Conservation (phyloP, 495 filamentous ascomycete genomes). For the Podospora australis region DNA sequence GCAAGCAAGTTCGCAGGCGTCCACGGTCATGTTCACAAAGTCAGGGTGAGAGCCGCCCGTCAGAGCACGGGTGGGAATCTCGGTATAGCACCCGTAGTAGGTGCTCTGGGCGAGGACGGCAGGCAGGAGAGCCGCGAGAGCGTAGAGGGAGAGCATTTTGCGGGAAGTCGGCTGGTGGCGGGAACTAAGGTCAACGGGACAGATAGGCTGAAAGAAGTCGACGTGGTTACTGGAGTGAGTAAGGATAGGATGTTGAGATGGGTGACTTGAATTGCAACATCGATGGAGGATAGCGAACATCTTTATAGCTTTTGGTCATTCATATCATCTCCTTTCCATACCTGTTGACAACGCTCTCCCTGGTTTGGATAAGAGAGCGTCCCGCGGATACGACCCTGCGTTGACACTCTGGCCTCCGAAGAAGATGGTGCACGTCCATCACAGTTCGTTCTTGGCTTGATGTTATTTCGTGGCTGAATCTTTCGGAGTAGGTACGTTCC, state of each 20-base stretch:
- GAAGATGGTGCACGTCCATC: background rate
- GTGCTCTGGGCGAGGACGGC: slow-evolving; percentile 5
- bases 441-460: background rate
- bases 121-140: slow-evolving; percentile 5
- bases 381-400: slow-evolving; percentile 4
- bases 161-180: background rate
- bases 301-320: background rate
- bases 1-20: slow-evolving; percentile 22
- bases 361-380: background rate
- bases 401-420: slow-evolving; percentile 8
- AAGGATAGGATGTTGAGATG: slow-evolving; percentile 5
- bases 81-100: slow-evolving; percentile 24
- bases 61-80: slow-evolving; percentile 10
- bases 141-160: slow-evolving; percentile 12
- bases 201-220: background rate
- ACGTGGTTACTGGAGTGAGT: background rate
- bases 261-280: slow-evolving; percentile 7
- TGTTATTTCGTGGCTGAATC: background rate
- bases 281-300: background rate
- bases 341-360: background rate
- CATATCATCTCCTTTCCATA: background rate
- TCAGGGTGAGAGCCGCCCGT: background rate
- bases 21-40: slow-evolving; percentile 14
- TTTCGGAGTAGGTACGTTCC: too few species aligned
- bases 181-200: background rate